These are phyloP conservation scores for Elongisporangium undulatum DNA, from an alignment of 352 stramenopile species.

Conservation along the genomic window DNA sequence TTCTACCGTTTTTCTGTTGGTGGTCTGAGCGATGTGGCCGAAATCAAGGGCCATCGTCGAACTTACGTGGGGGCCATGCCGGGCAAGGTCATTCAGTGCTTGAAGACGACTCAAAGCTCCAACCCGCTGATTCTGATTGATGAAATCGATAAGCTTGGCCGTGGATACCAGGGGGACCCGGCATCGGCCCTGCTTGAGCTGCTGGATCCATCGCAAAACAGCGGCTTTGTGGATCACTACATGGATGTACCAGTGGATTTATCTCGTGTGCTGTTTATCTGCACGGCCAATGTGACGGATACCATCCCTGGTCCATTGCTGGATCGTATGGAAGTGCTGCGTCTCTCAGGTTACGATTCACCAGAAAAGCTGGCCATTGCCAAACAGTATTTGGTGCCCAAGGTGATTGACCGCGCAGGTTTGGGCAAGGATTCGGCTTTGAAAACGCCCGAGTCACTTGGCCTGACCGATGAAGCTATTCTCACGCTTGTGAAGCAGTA, in stretches of 20 bases:
- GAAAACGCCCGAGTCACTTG: conserved; percentile 78
- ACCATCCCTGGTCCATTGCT: conserved; percentile 96
- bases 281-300: conserved; percentile 95
- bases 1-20: conserved; percentile 99
- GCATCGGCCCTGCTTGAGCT: conserved; percentile 96
- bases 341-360: conserved; percentile 94
- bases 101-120: conserved; percentile 96
- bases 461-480: conserved; percentile 93
- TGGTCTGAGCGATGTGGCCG: conserved; percentile 94
- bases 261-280: conserved; percentile 96
- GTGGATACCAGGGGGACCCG: conserved; percentile 91
- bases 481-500: conserved; percentile 89
- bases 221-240: conserved; percentile 97
- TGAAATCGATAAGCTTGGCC: conserved; percentile 90
- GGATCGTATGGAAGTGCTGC: conserved; percentile 99
- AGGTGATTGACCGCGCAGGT: conserved; percentile 93
- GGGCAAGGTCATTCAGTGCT: conserved; percentile 97
- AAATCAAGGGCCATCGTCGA: conserved; percentile 98
- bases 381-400: conserved; percentile 97
- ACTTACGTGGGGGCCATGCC: conserved; percentile 99
- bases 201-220: conserved; percentile 97
- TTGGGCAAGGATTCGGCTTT: conserved; percentile 46
- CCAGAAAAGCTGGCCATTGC: conserved; percentile 98
- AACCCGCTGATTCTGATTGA: conserved; percentile 99
- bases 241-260: conserved; percentile 98